These are phyloP conservation scores for Trametes meyenii DNA, from an alignment of 768 basidiomycete species.

Conservation along the genomic window DNA sequence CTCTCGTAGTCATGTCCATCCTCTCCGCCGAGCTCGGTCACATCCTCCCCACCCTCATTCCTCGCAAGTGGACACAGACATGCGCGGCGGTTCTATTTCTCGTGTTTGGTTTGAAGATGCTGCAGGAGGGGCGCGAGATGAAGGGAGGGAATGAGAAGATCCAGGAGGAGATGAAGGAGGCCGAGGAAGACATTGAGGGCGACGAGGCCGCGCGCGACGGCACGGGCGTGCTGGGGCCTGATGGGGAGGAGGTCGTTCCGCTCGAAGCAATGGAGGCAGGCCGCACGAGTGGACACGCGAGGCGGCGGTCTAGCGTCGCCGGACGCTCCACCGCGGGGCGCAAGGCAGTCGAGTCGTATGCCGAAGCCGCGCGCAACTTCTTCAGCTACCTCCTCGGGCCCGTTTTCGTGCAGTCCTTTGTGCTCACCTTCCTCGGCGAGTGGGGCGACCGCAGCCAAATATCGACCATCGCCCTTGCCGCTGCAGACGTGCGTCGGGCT, in stretches of 20 bases:
- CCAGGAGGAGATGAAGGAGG: conserved; percentile 92
- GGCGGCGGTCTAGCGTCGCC: conserved; percentile 15
- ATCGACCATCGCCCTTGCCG: conserved; percentile 93
- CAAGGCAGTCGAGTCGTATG: conserved; percentile 32
- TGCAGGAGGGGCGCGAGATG: conserved; percentile 85
- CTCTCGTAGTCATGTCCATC: conserved; percentile 90
- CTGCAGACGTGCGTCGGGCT: conserved; percentile 71
- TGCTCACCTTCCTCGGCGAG: conserved; percentile 97
- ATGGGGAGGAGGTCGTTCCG: conserved; percentile 52
- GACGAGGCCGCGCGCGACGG: conserved; percentile 62
- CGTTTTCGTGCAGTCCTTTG: conserved; percentile 93
- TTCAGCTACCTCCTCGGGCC: conserved; percentile 84
- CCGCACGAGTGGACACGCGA: conserved; percentile 25
- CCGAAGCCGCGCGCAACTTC: conserved; percentile 79
- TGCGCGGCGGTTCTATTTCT: conserved; percentile 83
- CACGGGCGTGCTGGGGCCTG: conserved; percentile 36
- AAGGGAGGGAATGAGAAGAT: conserved; percentile 77
- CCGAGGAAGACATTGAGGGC: conserved; percentile 92
- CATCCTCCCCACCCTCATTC: conserved; percentile 82
- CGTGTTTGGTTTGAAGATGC: conserved; percentile 89
- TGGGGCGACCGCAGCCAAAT: conserved; percentile 99
- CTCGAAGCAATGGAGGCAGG: conserved; percentile 82
- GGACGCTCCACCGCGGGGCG: conserved; percentile 22
- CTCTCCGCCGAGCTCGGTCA: conserved; percentile 94
- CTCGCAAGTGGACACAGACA: conserved; percentile 53